Conservation (phyloP, 23 red algal species). For the Cyanidiococcus yangmingshanensis region DNA sequence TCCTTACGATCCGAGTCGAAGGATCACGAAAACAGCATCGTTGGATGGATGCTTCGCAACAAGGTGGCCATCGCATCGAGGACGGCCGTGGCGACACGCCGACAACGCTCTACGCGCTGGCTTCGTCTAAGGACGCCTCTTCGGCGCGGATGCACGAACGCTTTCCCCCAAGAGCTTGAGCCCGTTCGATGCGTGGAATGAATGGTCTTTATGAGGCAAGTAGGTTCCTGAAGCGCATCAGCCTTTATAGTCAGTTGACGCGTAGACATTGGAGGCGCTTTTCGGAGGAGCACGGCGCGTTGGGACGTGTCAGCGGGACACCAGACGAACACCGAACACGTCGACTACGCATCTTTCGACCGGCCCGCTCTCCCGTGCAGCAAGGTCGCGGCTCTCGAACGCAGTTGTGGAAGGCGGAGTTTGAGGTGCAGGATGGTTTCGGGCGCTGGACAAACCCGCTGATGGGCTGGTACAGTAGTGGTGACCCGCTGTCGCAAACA, state of each 20-base stretch:
- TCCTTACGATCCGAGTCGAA: too few species aligned
- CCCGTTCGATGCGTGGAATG: neutral
- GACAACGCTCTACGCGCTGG: too few species aligned
- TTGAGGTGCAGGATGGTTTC: conserved; percentile 66
- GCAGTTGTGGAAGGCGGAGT: conserved; percentile 70
- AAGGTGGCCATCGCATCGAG: too few species aligned
- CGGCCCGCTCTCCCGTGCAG: conserved; percentile 75
- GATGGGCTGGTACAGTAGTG: conserved; percentile 98
- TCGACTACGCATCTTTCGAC: conserved; percentile 55
- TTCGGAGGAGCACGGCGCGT: neutral
- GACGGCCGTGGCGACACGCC: too few species aligned
- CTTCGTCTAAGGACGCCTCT: too few species aligned
- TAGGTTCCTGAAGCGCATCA: neutral
- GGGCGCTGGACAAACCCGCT: conserved; percentile 95
- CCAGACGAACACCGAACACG: conserved; percentile 64
- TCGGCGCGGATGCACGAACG: too few species aligned
- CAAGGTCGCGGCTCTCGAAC: conserved; percentile 73
- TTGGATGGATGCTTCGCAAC: too few species aligned
- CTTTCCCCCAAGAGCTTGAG: neutral
- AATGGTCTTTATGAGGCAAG: neutral
- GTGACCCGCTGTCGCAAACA: conserved; percentile 80
- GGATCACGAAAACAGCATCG: too few species aligned
- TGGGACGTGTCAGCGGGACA: conserved; percentile 35
- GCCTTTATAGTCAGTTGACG: neutral
- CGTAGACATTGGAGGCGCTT: neutral